phyloP scores from a whole-genome alignment of 352 stramenopile species.

The Phytophthora pini region DNA sequence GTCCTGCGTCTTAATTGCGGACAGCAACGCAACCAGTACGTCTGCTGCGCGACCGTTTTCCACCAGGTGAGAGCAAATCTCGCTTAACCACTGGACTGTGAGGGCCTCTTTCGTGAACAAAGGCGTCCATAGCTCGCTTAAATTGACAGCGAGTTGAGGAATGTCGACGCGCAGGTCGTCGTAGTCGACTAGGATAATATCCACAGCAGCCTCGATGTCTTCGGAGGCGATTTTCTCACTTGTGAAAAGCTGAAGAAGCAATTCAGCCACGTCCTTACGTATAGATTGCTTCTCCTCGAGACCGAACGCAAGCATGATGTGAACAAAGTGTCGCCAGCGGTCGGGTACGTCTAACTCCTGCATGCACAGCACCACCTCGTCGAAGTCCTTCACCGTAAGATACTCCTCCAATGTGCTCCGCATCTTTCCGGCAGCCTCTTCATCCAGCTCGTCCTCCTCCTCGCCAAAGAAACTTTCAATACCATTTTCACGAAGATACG shows the following conservation, averaged over 20 bases:
- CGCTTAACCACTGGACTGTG: conserved; percentile 57
- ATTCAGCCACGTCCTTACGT: conserved; percentile 49
- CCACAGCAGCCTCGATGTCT: conserved; percentile 63
- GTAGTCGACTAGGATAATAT: conserved; percentile 68
- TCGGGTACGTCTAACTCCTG: conserved; percentile 62
- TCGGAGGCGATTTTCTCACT: conserved; percentile 51
- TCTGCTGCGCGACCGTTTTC: conserved; percentile 54
- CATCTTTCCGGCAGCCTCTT: conserved; percentile 70
- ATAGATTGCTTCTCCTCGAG: conserved; percentile 59
- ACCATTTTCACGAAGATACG: conserved; percentile 69
- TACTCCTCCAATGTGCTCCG: conserved; percentile 82
- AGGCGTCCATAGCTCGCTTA: conserved; percentile 66
- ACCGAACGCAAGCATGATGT: conserved; percentile 51
- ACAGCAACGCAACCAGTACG: conserved; percentile 56
- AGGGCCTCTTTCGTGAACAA: conserved; percentile 65
- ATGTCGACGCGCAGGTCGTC: conserved; percentile 82
- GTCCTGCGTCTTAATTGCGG: conserved; percentile 33
- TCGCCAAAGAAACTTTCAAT: conserved; percentile 75
- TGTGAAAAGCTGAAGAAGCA: conserved; percentile 53
- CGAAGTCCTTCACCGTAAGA: conserved; percentile 73
- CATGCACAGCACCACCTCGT: conserved; percentile 79
- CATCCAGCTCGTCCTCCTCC: conserved; percentile 65
- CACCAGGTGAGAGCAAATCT: conserved; percentile 49
- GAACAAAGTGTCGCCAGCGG: conserved; percentile 77
- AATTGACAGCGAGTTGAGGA: conserved; percentile 59